Base-by-base conservation (phyloP, 2,329 filamentous ascomycete genomes). In the Claviceps pazoutovae region DNA sequence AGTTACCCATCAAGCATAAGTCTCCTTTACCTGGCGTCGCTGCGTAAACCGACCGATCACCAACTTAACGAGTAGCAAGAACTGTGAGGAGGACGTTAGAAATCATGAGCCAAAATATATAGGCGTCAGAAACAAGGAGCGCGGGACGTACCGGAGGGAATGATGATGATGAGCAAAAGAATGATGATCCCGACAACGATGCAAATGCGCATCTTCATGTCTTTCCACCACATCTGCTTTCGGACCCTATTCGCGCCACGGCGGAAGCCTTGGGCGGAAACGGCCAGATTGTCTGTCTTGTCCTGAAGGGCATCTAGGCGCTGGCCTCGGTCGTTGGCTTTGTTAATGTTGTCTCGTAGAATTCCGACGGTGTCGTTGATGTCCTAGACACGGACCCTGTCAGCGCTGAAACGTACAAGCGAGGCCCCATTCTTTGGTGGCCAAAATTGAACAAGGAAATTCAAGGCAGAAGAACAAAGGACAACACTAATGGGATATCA, bases 201-300 rank as follows among this genome's bases (percentile, higher is more conserved):
- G 73, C 91, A 97, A 77, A 96, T 93, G 70, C 93, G 84, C 93
- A 98, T 98, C 82, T 97, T 97, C 88, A 96, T 95, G 66, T 97
- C 91, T 80, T 97, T 97, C 91, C 90, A 97, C 91, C 91, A 97
- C 91, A 97, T 97, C 71, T 95, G 84, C 77, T 90, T 91, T 70
- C 93, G 83, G 61, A 98, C 91, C 62, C 88, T 79, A 76, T 97
- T 98, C 71, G 94, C 93, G 58, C 93, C 91, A 60, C 90, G 84
- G 64, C 90, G 88, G 80, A 98, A 98, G 56, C 88, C 89, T 69
- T 95, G 89, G 54, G 93, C 91, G 38, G 90, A 95, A 57, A 84
- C 82, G 55, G 90, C 90, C 60, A 98, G 79, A 72, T 95, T 94
- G 74, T 96, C 83, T 58, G 87, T 96, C 79, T 95, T 95, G 70